Conservation (phyloP, 306 rosid species). For the Prinsepia uniflora region DNA sequence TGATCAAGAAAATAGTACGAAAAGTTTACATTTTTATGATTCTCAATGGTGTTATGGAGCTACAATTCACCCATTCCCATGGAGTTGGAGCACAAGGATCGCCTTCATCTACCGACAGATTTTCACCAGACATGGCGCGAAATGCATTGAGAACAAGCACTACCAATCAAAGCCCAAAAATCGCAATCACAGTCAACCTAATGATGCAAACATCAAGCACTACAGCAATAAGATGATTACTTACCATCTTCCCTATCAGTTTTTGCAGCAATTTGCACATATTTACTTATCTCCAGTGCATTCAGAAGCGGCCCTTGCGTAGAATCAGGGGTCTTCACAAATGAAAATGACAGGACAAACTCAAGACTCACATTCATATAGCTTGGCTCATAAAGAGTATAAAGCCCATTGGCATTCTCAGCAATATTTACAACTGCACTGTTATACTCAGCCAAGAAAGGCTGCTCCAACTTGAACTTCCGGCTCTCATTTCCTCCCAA, state of each 20-base stretch:
- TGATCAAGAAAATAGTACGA: slow-evolving; percentile 17
- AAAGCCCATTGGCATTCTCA: slow-evolving; percentile 90
- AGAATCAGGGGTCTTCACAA: slow-evolving; percentile 69
- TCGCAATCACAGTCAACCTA: slow-evolving; percentile 15
- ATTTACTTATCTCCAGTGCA: slow-evolving; percentile 87
- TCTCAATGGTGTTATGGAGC: slow-evolving; percentile 54
- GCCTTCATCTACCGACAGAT: slow-evolving; percentile 51
- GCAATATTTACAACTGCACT: slow-evolving; percentile 88
- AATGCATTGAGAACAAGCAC: slow-evolving; percentile 50
- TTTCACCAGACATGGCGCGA: slow-evolving; percentile 45
- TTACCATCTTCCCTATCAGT: slow-evolving; percentile 70
- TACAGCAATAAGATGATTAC: slow-evolving; percentile 26
- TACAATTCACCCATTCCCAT: slow-evolving; percentile 89
- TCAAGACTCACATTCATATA: slow-evolving; percentile 84
- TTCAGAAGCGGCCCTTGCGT: slow-evolving; percentile 76
- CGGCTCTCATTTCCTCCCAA: slow-evolving; percentile 63
- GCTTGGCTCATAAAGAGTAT: slow-evolving; percentile 92
- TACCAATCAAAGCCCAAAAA: slow-evolving; percentile 36
- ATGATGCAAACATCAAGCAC: neutral
- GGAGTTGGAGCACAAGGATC: slow-evolving; percentile 87
- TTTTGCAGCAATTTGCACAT: slow-evolving; percentile 53
- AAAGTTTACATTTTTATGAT: slow-evolving; percentile 64
- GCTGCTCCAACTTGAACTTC: slow-evolving; percentile 72
- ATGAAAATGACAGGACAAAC: slow-evolving; percentile 80
- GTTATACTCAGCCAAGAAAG: slow-evolving; percentile 59